These are phyloP conservation scores for Tylopilus cervinicoccineus DNA, from an alignment of 768 basidiomycete species.

Conservation along the genomic window DNA sequence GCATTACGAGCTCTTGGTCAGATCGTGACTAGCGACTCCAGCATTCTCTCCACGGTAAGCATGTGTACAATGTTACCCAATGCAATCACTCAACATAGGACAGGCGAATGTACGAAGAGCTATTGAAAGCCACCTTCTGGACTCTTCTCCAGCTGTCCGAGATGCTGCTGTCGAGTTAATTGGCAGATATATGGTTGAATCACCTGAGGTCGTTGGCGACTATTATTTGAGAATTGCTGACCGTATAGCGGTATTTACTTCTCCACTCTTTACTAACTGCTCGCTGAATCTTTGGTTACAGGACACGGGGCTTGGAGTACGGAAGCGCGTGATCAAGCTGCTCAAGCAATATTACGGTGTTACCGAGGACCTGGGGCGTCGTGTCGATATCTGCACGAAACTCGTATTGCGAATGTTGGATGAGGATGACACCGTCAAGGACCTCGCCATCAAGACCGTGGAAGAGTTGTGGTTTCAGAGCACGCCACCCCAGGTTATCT, in stretches of 20 bases:
- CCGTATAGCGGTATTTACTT: conserved; percentile 73
- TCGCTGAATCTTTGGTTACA: conserved; percentile 28
- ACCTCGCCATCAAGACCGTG: conserved; percentile 83
- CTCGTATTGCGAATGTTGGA: conserved; percentile 84
- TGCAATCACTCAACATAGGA: conserved; percentile 3
- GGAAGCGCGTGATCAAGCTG: conserved; percentile 95
- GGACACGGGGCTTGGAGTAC: conserved; percentile 92
- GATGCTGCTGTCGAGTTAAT: conserved; percentile 97
- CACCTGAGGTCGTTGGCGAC: conserved; percentile 80
- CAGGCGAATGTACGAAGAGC: conserved; percentile 78
- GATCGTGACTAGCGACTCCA: conserved; percentile 86
- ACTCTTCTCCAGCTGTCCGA: conserved; percentile 90
- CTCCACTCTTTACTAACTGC: background rate
- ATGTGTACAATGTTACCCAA: background rate
- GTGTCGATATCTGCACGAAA: conserved; percentile 76
- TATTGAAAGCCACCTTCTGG: conserved; percentile 86
- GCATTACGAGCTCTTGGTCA: conserved; percentile 86
- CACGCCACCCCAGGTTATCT: conserved; percentile 25
- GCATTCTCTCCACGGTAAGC: conserved; percentile 70
- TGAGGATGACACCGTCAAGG: conserved; percentile 94
- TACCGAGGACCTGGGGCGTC: conserved; percentile 53
- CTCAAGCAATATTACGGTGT: conserved; percentile 77
- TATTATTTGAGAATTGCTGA: conserved; percentile 89
- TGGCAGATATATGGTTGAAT: conserved; percentile 94
- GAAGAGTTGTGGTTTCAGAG: conserved; percentile 88